Base-by-base conservation (phyloP, 768 basidiomycete genomes). In the Boletus pseudopeckii region DNA sequence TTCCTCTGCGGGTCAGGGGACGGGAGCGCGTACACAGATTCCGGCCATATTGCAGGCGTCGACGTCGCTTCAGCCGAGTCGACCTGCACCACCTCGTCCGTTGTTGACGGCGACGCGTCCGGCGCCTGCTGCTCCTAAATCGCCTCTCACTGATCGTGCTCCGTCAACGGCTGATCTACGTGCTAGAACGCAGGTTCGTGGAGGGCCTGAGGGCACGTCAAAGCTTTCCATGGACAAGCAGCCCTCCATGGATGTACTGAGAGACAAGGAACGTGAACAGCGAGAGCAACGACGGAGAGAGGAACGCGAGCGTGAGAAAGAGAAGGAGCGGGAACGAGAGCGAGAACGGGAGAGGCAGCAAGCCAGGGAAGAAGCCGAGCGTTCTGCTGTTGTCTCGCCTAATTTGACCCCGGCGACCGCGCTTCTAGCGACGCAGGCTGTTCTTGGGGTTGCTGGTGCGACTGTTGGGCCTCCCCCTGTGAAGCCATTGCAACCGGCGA, bases 71-170 rank as follows among this genome's bases (percentile, higher is more conserved):
- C 82, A 85, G 53, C 75, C 84, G 7, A 77, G 77, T 5, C 77
- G 90, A 13, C 80, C 89, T 5, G 84, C 88, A 0, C 88, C 88
- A 20, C 79, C 86, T 3, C 78, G 87, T 5, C 88, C 90, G 0
- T 69, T 82, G 7, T 75, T 86, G 56, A 76, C 80, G 17, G 80
- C 75, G 18, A 78, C 73, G 37, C 75, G 81, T 0, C 76, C 83
- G 11, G 77, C 83, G 7, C 84, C 85, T 1, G 69, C 81, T 24
- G 69, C 77, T 9, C 77, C 82, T 1, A 72, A 71, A 30, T 61
- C 58, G 14, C 56, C 59, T 4, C 55, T 81, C 47, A 71, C 74
- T 9, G 81, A 83, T 30, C 75, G 80, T 50, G 79, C 82, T 5
- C 84, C 86, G 0, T 80, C 80, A 7, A 76, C 83, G 5, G 80